Evolutionary conservation across 2,329 filamentous ascomycete genomes (phyloP), one percentile per base, ranked within the genome.

Genomic region (Pyrenochaeta sp.): DNA sequence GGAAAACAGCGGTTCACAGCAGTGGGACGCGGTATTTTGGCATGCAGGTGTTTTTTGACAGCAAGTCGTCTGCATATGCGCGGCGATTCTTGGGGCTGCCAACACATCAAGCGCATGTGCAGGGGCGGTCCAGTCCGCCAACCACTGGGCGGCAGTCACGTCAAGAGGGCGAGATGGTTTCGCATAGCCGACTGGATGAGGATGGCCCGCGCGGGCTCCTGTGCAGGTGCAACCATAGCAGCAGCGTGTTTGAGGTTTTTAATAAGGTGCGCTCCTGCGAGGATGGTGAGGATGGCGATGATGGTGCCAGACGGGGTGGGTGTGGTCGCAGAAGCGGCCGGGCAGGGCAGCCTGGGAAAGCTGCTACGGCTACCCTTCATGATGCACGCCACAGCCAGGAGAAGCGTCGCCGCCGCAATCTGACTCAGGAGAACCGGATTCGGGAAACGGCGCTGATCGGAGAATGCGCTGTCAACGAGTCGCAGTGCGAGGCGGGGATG

Each of bases 41-140:
- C 65, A 66, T 69, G 67, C 66, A 70, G 63, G 56, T 52, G 42
- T 43, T 59, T 59, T 60, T 67, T 70, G 68, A 72, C 71, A 73
- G 65, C 66, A 54, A 50, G 68, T 61, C 42, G 47, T 44, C 44
- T 68, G 67, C 65, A 72, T 68, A 65, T 65, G 72, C 68, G 66
- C 62, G 60, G 54, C 52, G 58, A 43, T 45, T 62, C 56, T 69
- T 64, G 61, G 67, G 64, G 54, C 13, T 74, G 71, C 69, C 72
- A 74, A 57, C 71, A 64, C 71, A 72, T 72, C 71, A 69, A 64
- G 59, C 65, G 61, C 54, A 50, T 40, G 54, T 50, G 58, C 61
- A 62, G 61, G 62, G 65, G 54, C 57, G 58, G 52, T 51, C 52
- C 60, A 56, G 54, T 50, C 52, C 52, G 59, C 56, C 48, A 55